These are phyloP conservation scores for Sclerotinia sclerotiorum DNA, from an alignment of 2,329 filamentous ascomycete genomes.

Conservation along the genomic window DNA sequence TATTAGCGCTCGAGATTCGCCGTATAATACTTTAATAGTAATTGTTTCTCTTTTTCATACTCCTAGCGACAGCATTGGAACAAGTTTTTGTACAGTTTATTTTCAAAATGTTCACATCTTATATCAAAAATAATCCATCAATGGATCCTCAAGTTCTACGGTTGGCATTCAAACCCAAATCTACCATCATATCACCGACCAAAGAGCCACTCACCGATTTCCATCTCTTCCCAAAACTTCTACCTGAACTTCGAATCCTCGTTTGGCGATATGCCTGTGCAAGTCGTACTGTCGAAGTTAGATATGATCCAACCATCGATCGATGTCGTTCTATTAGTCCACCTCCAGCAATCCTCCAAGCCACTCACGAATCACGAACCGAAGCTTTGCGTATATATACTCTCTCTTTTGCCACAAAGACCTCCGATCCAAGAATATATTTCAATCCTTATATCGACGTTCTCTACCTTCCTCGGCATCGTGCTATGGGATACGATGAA, in stretches of 20 bases:
- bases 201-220: conserved; percentile 27
- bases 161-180: conserved; percentile 1
- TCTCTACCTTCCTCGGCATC: conserved; percentile 41
- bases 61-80: neutral
- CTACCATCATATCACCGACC: neutral
- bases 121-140: conserved; percentile 12
- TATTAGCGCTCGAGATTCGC: neutral
- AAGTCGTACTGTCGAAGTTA: conserved; percentile 35
- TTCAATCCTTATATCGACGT: conserved; percentile 39
- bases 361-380: conserved; percentile 46
- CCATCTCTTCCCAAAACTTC: conserved; percentile 33
- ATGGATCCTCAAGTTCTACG: conserved; percentile 14
- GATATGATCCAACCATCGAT: conserved; percentile 39
- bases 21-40: neutral
- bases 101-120: conserved; percentile 12
- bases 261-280: conserved; percentile 36
- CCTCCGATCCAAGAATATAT: conserved; percentile 30
- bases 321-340: conserved; percentile 43
- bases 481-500: conserved; percentile 41
- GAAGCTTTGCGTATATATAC: conserved; percentile 45
- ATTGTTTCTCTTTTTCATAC: neutral
- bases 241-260: conserved; percentile 37
- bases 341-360: conserved; percentile 46
- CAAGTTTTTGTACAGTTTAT: neutral
- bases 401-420: conserved; percentile 43